Conservation (phyloP, 129 eudicot species). For the Heracleum sosnowskyi region DNA sequence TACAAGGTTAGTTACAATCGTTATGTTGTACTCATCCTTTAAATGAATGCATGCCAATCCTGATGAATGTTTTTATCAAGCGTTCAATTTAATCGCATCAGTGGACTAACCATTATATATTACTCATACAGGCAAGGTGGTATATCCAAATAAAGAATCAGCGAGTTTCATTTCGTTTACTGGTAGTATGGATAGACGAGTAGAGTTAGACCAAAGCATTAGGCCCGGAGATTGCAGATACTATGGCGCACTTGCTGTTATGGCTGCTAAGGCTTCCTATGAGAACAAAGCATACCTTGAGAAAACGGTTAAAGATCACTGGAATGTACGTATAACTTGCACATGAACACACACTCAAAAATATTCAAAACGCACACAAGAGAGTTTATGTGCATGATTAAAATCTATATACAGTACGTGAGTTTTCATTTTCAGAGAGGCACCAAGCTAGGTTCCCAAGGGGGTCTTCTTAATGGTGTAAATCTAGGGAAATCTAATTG, state of each 20-base stretch:
- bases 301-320: slow-evolving; percentile 33
- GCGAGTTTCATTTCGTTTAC: slow-evolving; percentile 21
- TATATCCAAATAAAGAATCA: slow-evolving; percentile 25
- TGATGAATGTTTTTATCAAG: no score
- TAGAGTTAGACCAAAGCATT: slow-evolving; percentile 33
- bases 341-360: neutral
- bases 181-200: slow-evolving; percentile 33
- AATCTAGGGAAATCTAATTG: no score
- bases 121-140: slow-evolving; percentile 23
- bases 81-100: no score
- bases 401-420: neutral
- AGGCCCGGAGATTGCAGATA: slow-evolving; percentile 44
- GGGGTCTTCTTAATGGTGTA: no score
- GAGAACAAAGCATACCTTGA: slow-evolving; percentile 46
- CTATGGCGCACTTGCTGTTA: slow-evolving; percentile 34
- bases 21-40: neutral
- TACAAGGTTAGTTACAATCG: slow-evolving; percentile 20
- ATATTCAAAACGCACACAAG: no score
- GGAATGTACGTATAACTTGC: slow-evolving; percentile 41
- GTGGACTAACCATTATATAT: no score
- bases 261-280: slow-evolving; percentile 67
- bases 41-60: neutral
- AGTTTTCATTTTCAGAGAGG: no score
- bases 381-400: neutral
- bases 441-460: no score